Conservation (phyloP, 768 basidiomycete genomes). For the Tricholomella constricta region DNA sequence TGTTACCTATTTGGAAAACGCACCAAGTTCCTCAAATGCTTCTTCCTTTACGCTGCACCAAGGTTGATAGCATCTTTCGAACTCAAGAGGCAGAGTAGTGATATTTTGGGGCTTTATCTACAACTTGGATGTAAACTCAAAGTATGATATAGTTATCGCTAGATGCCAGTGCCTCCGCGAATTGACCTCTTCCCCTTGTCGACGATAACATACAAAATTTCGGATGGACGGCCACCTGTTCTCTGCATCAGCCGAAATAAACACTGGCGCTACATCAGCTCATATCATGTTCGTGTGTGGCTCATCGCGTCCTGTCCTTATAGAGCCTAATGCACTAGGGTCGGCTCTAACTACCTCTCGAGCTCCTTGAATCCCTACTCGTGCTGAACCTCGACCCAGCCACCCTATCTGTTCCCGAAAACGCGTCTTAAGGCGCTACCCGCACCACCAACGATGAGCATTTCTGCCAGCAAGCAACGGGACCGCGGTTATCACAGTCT, state of each 20-base stretch:
- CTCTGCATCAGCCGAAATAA: conserved; percentile 92
- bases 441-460: conserved; percentile 25
- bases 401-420: conserved; percentile 53
- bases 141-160: too few species aligned
- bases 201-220: too few species aligned
- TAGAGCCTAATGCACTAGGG: conserved; percentile 52
- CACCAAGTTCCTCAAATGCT: too few species aligned
- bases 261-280: conserved; percentile 93
- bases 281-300: conserved; percentile 71
- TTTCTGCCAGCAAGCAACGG: conserved; percentile 35
- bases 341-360: conserved; percentile 87
- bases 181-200: too few species aligned
- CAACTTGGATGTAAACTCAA: too few species aligned
- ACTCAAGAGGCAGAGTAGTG: too few species aligned
- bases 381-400: conserved; percentile 77
- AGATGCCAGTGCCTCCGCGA: too few species aligned
- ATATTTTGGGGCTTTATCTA: too few species aligned
- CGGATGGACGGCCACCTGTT: conserved; percentile 58
- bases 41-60: too few species aligned
- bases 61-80: too few species aligned
- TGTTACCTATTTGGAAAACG: too few species aligned
- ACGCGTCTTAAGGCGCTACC: conserved; percentile 38
- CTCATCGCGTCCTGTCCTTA: not conserved
- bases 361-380: conserved; percentile 81
- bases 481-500: conserved; percentile 49